A percentile compares a stretch with the other conserved stretches of the same genome.
Conservation (phyloP, 768 basidiomycete genomes). For the Cystofilobasidium macerans region DNA sequence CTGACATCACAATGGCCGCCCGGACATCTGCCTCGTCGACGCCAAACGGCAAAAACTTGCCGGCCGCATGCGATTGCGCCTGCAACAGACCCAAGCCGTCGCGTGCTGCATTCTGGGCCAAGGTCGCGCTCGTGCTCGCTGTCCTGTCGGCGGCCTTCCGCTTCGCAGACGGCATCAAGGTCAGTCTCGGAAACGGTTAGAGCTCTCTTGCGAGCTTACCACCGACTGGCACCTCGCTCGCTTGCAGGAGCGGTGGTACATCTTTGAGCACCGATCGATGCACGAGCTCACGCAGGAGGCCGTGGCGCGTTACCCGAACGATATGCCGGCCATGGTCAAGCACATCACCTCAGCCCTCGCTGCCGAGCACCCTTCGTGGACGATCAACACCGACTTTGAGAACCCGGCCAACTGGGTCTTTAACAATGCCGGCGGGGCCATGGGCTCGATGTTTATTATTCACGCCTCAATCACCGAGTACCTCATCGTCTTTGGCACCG, state of each 20-base stretch:
- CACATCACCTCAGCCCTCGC: conserved; percentile 76
- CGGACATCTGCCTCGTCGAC: background rate
- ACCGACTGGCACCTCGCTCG: too few relatives aligned
- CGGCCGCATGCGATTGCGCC: background rate
- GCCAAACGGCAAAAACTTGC: background rate
- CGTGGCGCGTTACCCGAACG: conserved; percentile 52
- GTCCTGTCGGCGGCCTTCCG: conserved; percentile 27
- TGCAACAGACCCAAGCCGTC: background rate
- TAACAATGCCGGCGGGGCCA: conserved; percentile 94
- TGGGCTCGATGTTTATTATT: conserved; percentile 92
- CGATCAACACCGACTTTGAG: conserved; percentile 35
- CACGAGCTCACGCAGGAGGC: conserved; percentile 66
- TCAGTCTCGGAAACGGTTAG: conserved; percentile 20
- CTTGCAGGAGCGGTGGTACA: conserved; percentile 68
- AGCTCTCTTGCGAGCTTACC: conserved; percentile 1
- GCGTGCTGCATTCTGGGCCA: conserved; percentile 2
- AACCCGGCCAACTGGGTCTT: conserved; percentile 73
- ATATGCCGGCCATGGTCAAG: conserved; percentile 61
- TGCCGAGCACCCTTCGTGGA: conserved; percentile 51
- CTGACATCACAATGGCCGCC: conserved; percentile 1
- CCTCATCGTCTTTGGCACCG: conserved; percentile 72
- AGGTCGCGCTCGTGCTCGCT: conserved; percentile 24
- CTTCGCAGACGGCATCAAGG: conserved; percentile 34
- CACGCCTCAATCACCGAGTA: conserved; percentile 96
- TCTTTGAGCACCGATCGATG: conserved; percentile 60